Evolutionary conservation across 257 asterid species (phyloP).

Genomic region (Nyctanthes arbortristis): DNA sequence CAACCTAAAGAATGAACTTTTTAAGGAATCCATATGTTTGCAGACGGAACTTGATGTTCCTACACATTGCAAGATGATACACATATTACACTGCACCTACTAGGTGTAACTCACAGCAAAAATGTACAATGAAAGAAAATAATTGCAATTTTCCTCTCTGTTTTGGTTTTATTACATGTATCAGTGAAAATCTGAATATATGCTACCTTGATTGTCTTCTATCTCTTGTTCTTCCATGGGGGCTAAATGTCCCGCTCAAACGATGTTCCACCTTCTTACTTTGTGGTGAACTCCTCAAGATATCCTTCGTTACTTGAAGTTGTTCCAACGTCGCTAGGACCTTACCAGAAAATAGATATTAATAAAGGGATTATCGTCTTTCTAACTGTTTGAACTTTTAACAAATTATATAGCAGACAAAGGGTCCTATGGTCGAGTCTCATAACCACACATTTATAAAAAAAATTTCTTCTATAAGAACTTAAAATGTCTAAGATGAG

Average conservation of each 20-base stretch:
- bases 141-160: neutral
- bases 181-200: neutral
- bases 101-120: no score
- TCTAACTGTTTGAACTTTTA: neutral
- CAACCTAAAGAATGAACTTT: no score
- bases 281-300: conserved; percentile 12
- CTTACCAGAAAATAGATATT: neutral
- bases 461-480: neutral
- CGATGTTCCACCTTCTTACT: conserved; percentile 7
- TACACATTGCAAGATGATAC: neutral
- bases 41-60: neutral
- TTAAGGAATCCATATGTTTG: neutral
- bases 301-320: conserved; percentile 27
- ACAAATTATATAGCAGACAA: neutral
- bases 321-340: conserved; percentile 32
- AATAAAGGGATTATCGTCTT: no score
- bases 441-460: neutral
- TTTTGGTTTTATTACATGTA: neutral
- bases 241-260: conserved; percentile 23
- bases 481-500: neutral
- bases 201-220: conserved; percentile 25
- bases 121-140: neutral
- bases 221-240: conserved; percentile 28
- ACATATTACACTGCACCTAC: no score
- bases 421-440: no score